A percentile compares a stretch with the other conserved stretches of the same genome.
Conservation (phyloP, 768 basidiomycete species). For the Saitozyma sp. region DNA sequence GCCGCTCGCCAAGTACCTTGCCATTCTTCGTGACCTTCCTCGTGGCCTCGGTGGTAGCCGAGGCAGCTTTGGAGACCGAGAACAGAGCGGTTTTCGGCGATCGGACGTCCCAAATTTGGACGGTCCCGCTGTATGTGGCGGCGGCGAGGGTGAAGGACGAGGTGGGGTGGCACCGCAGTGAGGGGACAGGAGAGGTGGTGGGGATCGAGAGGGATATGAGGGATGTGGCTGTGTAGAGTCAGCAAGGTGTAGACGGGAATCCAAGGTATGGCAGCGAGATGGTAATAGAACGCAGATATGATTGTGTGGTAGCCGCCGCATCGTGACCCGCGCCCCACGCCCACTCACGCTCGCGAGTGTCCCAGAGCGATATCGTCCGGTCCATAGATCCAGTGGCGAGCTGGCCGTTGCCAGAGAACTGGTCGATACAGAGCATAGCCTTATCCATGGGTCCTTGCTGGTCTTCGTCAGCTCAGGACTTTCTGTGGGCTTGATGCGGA, state of each 20-base stretch:
- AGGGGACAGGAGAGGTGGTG: slow-evolving; percentile 52
- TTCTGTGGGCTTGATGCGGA: neutral
- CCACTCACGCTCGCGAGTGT: slow-evolving; percentile 50
- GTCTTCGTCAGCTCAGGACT: slow-evolving; percentile 1
- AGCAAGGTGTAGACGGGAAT: slow-evolving; percentile 1
- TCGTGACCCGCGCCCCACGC: neutral
- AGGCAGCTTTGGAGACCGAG: slow-evolving; percentile 47
- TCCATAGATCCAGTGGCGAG: slow-evolving; percentile 55
- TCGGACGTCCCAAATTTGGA: slow-evolving; percentile 57
- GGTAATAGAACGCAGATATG: too few relatives aligned
- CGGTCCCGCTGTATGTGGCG: slow-evolving; percentile 52
- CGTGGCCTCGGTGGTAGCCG: slow-evolving; percentile 11
- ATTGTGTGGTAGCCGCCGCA: neutral
- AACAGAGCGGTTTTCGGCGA: slow-evolving; percentile 55
- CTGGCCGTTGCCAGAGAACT: slow-evolving; percentile 47
- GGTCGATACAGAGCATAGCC: slow-evolving; percentile 53
- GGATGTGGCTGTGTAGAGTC: slow-evolving; percentile 41
- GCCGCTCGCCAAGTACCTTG: slow-evolving; percentile 52
- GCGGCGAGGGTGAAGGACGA: slow-evolving; percentile 52
- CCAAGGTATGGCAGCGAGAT: too few relatives aligned
- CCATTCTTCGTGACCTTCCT: slow-evolving; percentile 43
- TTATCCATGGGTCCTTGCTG: slow-evolving; percentile 54
- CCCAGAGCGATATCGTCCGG: slow-evolving; percentile 55
- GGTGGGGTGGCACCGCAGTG: slow-evolving; percentile 53
- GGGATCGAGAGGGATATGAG: slow-evolving; percentile 54